Percentiles rank a stretch among this genome's conserved stretches.
phyloP scores from a whole-genome alignment of 2,329 filamentous ascomycete species.

The Aspergillus sp. region DNA sequence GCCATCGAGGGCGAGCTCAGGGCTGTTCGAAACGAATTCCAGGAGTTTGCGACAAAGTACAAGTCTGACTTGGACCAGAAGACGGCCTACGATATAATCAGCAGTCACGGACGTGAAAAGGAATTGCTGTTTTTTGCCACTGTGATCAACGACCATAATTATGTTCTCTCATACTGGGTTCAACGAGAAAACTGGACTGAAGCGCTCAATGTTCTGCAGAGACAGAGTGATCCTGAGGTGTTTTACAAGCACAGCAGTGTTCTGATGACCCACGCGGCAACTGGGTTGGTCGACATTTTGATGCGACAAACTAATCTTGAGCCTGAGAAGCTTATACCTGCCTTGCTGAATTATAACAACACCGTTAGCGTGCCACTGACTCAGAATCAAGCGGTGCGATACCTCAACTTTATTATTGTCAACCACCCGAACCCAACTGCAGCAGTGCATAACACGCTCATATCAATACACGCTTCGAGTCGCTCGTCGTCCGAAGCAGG shows the following conservation, averaged over 20 bases:
- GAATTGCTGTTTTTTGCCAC: constrained; percentile 91
- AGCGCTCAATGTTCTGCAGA: constrained; percentile 83
- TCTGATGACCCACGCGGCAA: constrained; percentile 84
- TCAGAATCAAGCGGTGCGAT: constrained; percentile 89
- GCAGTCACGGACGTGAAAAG: constrained; percentile 89
- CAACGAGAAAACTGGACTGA: constrained; percentile 91
- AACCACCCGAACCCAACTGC: constrained; percentile 77
- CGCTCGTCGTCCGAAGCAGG: constrained; percentile 79
- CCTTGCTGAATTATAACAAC: constrained; percentile 89
- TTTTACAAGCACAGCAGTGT: constrained; percentile 98
- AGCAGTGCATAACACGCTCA: constrained; percentile 93
- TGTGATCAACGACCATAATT: constrained; percentile 86
- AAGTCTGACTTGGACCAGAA: constrained; percentile 85
- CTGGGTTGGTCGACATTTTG: constrained; percentile 88
- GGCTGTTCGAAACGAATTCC: constrained; percentile 73
- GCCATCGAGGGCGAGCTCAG: constrained; percentile 69
- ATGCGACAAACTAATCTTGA: constrained; percentile 88
- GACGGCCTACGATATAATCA: constrained; percentile 93
- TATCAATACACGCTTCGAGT: constrained; percentile 92
- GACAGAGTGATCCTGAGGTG: constrained; percentile 85
- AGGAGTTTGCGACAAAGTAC: constrained; percentile 82
- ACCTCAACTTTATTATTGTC: constrained; percentile 86
- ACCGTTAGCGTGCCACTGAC: constrained; percentile 62
- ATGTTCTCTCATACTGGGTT: constrained; percentile 95
- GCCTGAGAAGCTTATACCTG: constrained; percentile 85